Percentiles rank a stretch among this genome's conserved stretches.
phyloP scores from a whole-genome alignment of 805 yeast species.

The Blastobotrys muscicola region DNA sequence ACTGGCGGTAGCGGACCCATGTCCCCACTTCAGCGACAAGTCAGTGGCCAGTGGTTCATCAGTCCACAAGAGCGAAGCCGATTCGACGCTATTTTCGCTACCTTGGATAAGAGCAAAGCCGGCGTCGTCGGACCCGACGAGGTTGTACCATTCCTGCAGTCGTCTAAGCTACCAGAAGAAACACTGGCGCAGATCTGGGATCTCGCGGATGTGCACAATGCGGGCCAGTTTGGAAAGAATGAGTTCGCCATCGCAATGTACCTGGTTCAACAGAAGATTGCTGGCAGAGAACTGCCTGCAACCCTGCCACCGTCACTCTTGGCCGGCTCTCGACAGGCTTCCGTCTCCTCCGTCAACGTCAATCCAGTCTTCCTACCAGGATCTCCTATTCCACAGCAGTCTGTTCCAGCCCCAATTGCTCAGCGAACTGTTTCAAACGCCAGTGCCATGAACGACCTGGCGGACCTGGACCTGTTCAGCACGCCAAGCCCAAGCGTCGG shows the following conservation, averaged over 20 bases:
- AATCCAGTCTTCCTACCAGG: constrained; percentile 7
- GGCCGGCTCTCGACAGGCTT: constrained; percentile 25
- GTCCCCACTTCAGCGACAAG: constrained; percentile 8
- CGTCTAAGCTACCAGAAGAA: constrained; percentile 78
- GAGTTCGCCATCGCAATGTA: constrained; percentile 94
- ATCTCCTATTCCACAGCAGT: constrained; percentile 5
- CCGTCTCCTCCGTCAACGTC: constrained; percentile 7
- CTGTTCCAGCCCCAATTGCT: constrained; percentile 22
- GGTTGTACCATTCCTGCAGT: constrained; percentile 80
- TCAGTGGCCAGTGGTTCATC: constrained; percentile 51
- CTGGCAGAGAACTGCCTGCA: constrained; percentile 71
- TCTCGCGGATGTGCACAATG: constrained; percentile 77
- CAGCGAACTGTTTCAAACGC: constrained; percentile 44
- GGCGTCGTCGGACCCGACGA: constrained; percentile 68
- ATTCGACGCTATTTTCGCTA: constrained; percentile 69
- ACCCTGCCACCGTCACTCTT: constrained; percentile 59
- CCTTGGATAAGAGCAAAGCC: constrained; percentile 53
- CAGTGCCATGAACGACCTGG: constrained; percentile 28
- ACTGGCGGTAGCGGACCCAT: constrained; percentile 10
- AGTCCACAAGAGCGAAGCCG: constrained; percentile 62
- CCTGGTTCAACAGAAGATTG: constrained; percentile 72
- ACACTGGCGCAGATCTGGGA: constrained; percentile 91
- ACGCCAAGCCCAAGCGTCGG: constrained; percentile 25
- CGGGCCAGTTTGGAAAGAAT: constrained; percentile 66
- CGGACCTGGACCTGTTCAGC: not conserved